Evolutionary conservation across 768 basidiomycete species (phyloP).

Genomic region (Paxillus ammoniavirescens): DNA sequence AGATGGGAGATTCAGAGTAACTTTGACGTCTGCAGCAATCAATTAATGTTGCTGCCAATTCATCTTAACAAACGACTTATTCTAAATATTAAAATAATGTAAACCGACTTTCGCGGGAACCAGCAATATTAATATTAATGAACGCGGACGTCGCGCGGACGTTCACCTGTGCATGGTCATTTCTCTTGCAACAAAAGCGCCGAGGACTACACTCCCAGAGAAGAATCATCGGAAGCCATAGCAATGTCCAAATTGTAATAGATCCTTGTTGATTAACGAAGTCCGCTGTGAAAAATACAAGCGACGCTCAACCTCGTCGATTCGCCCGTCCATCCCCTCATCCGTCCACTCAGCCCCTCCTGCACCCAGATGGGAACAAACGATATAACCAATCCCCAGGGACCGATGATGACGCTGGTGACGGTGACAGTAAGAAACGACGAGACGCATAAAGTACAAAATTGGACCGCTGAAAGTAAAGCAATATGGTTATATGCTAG

Average conservation of each 20-base stretch:
- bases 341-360: neutral
- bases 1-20: too few relatives aligned
- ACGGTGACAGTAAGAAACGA: slow-evolving; percentile 4
- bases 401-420: neutral
- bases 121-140: too few relatives aligned
- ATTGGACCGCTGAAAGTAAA: slow-evolving; percentile 18
- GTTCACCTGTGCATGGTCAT: too few relatives aligned
- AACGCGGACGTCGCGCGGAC: too few relatives aligned
- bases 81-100: too few relatives aligned
- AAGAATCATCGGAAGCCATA: neutral
- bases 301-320: slow-evolving; percentile 14
- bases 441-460: slow-evolving; percentile 9
- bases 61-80: too few relatives aligned
- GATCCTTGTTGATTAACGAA: slow-evolving; percentile 12
- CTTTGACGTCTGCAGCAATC: too few relatives aligned
- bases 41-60: too few relatives aligned
- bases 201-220: too few relatives aligned
- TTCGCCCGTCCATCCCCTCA: neutral
- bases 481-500: slow-evolving; percentile 32
- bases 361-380: neutral
- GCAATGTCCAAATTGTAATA: slow-evolving; percentile 5
- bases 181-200: too few relatives aligned
- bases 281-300: slow-evolving; percentile 24
- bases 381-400: slow-evolving; percentile 1
- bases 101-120: too few relatives aligned